Base-by-base conservation (phyloP, 345 rosid genomes). In the Ceriops decandra region DNA sequence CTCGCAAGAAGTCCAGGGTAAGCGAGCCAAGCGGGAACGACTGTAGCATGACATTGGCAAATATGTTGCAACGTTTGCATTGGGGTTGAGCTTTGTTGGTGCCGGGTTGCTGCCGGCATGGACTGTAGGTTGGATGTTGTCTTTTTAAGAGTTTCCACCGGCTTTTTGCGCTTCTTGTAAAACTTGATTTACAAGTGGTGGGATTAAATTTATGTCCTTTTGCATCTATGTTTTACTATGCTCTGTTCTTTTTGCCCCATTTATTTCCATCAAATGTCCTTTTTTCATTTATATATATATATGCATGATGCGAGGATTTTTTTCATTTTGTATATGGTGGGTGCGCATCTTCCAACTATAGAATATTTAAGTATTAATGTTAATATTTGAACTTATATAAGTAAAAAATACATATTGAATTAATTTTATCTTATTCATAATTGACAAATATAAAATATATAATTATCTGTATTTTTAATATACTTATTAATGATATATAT, bases 21-120 rank as follows among this genome's bases (percentile, higher is more conserved):
- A 66, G 68, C 77, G 64, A 77, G 81, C 69, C 73, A 87, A 73
- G 63, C 63, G 5, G 57, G 63, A 77, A 60, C 82, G 24, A n/a
- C 65, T 68, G 22, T 77, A 73, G 68, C 81, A 67, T 69, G 88
- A 77, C 63, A 63, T 74, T 35, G 62, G 83, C 13, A 85, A 62
- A 68, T 86, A 82, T 63, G 83, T 81, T 0, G 81, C 86, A 36
- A 90, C 88, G 30, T 82, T 91, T 70, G 96, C 95, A 5, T 63
- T 86, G 64, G 96, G 98, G 26, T 79, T 90, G 78, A 79, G 99
- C 80, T 90, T 95, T 53, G 98, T 88, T 64, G 93, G 97, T 54
- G 95, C 99, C 36, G 99, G 99, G 52, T 84, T 95, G 83, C 87
- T 95, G 9, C 81, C 91, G 26, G 98, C 98, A 64, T 95, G 98